These are phyloP conservation scores for Microstegium vimineum DNA, from an alignment of 176 grass and related monocot genomes.

Conservation along the genomic window DNA sequence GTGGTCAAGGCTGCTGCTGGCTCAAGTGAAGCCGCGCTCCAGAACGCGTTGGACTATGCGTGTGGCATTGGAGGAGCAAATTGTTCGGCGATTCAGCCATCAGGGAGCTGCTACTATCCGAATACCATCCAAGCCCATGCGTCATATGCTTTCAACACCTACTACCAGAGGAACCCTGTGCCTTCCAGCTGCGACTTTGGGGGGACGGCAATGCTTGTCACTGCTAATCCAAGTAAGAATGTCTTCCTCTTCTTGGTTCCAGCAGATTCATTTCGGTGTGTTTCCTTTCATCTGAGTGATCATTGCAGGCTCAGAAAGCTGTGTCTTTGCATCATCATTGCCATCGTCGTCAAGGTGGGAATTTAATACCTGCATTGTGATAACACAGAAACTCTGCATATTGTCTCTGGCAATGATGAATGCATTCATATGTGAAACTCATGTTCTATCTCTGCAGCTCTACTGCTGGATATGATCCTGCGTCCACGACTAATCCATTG, in stretches of 20 bases:
- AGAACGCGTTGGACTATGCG: conserved; percentile 75
- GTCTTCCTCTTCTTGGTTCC: not conserved
- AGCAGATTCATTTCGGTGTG: not conserved
- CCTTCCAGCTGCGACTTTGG: conserved; percentile 73
- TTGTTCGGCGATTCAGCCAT: conserved; percentile 64
- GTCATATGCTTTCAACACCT: conserved; percentile 80
- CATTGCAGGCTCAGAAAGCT: conserved; percentile 56
- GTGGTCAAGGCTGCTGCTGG: conserved; percentile 59
- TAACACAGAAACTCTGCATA: not conserved
- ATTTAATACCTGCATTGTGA: conserved; percentile 5
- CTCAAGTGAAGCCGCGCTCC: conserved; percentile 28
- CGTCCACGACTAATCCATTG: conserved; percentile 19
- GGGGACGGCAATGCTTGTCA: conserved; percentile 55
- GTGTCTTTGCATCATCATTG: conserved; percentile 36
- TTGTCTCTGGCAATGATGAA: not conserved
- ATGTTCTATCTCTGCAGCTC: conserved; percentile 41
- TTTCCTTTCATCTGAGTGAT: conserved; percentile 8
- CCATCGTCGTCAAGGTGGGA: conserved; percentile 40
- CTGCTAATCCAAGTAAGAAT: conserved; percentile 71
- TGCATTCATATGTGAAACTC: not conserved
- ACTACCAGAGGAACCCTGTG: conserved; percentile 71
- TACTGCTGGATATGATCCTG: conserved; percentile 41
- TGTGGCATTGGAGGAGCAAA: conserved; percentile 65
- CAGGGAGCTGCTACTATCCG: conserved; percentile 69
- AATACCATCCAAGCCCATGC: conserved; percentile 76